Percentiles rank a stretch among this genome's conserved stretches.
Evolutionary conservation across 1,284 basidiomycete genomes (phyloP).

Genomic region (Puccinia horiana): DNA sequence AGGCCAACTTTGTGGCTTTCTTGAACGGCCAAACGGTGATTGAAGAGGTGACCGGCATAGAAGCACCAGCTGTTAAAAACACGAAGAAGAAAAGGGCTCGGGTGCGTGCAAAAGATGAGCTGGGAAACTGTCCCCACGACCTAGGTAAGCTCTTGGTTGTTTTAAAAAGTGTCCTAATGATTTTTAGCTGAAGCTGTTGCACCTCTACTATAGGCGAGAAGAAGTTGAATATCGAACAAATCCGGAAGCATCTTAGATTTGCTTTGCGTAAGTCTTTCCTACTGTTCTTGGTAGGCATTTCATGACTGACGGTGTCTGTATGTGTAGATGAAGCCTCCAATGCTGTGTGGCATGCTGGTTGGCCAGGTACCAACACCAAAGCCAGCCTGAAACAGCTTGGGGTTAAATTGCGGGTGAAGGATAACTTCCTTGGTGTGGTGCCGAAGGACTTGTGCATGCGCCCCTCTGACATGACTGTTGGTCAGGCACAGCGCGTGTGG

Average conservation of each 20-base stretch:
- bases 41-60: neutral
- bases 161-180: neutral
- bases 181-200: too few relatives aligned
- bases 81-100: neutral
- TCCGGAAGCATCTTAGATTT: neutral
- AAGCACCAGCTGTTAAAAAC: neutral
- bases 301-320: too few relatives aligned
- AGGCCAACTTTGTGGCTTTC: neutral
- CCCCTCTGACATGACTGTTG: neutral
- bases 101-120: neutral
- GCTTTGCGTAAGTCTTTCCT: neutral
- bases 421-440: neutral
- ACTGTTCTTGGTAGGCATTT: too few relatives aligned
- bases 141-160: neutral
- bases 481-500: neutral
- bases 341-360: neutral
- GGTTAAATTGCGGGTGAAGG: neutral
- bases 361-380: neutral
- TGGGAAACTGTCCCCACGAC: neutral
- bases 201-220: too few relatives aligned
- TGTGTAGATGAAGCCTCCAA: neutral
- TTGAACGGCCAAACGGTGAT: neutral
- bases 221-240: neutral
- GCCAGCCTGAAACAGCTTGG: neutral
- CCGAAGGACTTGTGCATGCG: neutral